These are phyloP conservation scores for Lachnellula cervina DNA, from an alignment of 2,329 filamentous ascomycete genomes.

Conservation along the genomic window DNA sequence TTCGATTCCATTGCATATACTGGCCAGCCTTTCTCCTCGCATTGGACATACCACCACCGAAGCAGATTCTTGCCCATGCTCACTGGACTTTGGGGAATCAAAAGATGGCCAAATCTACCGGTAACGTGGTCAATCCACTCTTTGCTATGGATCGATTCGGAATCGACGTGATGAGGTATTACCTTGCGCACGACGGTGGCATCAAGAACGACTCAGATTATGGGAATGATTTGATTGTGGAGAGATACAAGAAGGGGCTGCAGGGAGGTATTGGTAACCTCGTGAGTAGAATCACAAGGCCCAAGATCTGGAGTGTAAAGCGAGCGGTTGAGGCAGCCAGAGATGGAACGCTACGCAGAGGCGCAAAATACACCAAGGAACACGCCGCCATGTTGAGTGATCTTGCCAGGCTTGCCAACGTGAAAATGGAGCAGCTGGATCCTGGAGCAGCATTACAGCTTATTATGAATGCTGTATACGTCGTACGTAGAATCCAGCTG, in stretches of 20 bases:
- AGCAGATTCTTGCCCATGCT: conserved; percentile 78
- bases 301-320: conserved; percentile 64
- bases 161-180: conserved; percentile 83
- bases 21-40: conserved; percentile 97
- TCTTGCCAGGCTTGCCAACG: conserved; percentile 39
- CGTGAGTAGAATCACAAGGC: conserved; percentile 62
- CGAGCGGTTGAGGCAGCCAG: conserved; percentile 39
- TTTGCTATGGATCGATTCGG: conserved; percentile 87
- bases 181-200: conserved; percentile 75
- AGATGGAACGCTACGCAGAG: conserved; percentile 1
- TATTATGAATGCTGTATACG: conserved; percentile 57
- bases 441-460: conserved; percentile 60
- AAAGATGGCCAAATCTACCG: conserved; percentile 96
- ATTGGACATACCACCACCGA: conserved; percentile 71
- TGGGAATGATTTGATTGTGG: conserved; percentile 69
- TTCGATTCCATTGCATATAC: conserved; percentile 94
- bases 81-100: conserved; percentile 90
- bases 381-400: conserved; percentile 39
- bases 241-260: conserved; percentile 74
- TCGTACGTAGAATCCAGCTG: conserved; percentile 40
- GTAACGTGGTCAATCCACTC: conserved; percentile 93
- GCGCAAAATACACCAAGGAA: conserved; percentile 15
- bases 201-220: conserved; percentile 78
- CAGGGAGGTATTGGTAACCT: conserved; percentile 78
- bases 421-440: conserved; percentile 59